Conservation (phyloP, 2,329 filamentous ascomycete genomes). For the Clonostachys rhizophaga region DNA sequence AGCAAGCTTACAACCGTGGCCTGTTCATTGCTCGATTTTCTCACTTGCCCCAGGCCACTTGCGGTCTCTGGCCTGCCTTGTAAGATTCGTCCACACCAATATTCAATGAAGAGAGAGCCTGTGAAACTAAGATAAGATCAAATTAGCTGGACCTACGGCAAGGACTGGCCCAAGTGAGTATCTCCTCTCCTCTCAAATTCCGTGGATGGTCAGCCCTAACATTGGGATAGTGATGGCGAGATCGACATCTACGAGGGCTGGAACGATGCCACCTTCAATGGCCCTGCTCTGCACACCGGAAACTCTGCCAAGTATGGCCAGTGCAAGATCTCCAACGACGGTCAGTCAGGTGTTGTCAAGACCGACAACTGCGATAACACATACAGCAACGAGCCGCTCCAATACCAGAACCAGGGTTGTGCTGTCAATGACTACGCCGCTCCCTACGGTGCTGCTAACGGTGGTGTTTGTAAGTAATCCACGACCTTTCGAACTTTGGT, state of each 20-base stretch:
- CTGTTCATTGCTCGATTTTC: constrained; percentile 66
- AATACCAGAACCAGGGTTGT: constrained; percentile 34
- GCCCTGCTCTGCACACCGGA: constrained; percentile 54
- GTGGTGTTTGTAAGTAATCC: constrained; percentile 39
- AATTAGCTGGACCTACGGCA: constrained; percentile 40
- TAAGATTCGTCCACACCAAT: constrained; percentile 21
- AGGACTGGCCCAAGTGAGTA: constrained; percentile 45
- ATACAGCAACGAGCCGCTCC: constrained; percentile 20
- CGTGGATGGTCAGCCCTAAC: too few relatives aligned
- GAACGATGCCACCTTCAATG: constrained; percentile 48
- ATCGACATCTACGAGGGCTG: constrained; percentile 66
- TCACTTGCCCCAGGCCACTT: constrained; percentile 62
- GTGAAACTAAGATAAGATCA: neutral
- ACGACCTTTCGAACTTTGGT: constrained; percentile 10
- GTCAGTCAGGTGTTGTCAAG: constrained; percentile 20
- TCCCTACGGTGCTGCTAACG: constrained; percentile 27
- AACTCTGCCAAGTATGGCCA: constrained; percentile 16
- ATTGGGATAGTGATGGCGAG: constrained; percentile 41
- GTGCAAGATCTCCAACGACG: constrained; percentile 22
- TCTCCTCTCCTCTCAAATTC: too few relatives aligned
- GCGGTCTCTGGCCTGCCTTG: constrained; percentile 71
- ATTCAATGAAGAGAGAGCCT: too few relatives aligned
- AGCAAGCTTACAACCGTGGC: constrained; percentile 56
- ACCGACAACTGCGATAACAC: constrained; percentile 34
- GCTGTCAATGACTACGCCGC: constrained; percentile 27